These are phyloP conservation scores for Rhizophora mangle DNA, from an alignment of 345 rosid genomes.

Conservation along the genomic window DNA sequence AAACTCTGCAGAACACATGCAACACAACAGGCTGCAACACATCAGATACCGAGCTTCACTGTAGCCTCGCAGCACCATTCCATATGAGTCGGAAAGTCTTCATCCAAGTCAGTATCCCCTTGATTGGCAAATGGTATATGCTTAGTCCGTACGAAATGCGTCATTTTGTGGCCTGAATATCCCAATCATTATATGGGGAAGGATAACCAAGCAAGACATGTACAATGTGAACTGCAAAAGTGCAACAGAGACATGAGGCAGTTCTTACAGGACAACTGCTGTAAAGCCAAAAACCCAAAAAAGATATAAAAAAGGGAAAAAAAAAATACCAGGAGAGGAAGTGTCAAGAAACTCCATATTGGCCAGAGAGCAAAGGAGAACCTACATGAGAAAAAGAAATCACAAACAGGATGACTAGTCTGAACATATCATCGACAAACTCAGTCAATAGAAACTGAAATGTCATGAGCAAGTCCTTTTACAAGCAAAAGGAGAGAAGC, in stretches of 20 bases:
- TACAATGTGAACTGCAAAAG: slow-evolving; percentile 83
- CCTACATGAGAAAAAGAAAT: slow-evolving; percentile 37
- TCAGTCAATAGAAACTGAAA: slow-evolving; percentile 10
- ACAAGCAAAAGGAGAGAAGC: slow-evolving; percentile 80
- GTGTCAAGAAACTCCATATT: slow-evolving; percentile 88
- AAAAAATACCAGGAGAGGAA: slow-evolving; percentile 81
- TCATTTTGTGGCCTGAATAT: slow-evolving; percentile 63
- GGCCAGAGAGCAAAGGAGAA: slow-evolving; percentile 86
- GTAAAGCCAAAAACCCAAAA: slow-evolving; percentile 6
- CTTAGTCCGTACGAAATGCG: slow-evolving; percentile 67
- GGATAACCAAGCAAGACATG: slow-evolving; percentile 84
- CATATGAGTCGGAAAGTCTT: slow-evolving; percentile 15
- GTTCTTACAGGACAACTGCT: slow-evolving; percentile 5
- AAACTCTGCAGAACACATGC: slow-evolving; percentile 11
- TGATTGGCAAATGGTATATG: slow-evolving; percentile 16
- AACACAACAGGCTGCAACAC: not conserved
- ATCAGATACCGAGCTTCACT: slow-evolving; percentile 5
- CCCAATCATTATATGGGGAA: slow-evolving; percentile 70
- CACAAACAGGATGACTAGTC: slow-evolving; percentile 17
- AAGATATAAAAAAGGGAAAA: not conserved
- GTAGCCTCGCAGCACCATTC: slow-evolving; percentile 15
- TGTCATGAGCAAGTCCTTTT: slow-evolving; percentile 31
- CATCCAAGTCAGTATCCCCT: slow-evolving; percentile 29
- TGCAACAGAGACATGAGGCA: slow-evolving; percentile 15
- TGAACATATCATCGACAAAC: slow-evolving; percentile 2